These are phyloP conservation scores for Mycena rosella DNA, from an alignment of 768 basidiomycete species.

Conservation along the genomic window DNA sequence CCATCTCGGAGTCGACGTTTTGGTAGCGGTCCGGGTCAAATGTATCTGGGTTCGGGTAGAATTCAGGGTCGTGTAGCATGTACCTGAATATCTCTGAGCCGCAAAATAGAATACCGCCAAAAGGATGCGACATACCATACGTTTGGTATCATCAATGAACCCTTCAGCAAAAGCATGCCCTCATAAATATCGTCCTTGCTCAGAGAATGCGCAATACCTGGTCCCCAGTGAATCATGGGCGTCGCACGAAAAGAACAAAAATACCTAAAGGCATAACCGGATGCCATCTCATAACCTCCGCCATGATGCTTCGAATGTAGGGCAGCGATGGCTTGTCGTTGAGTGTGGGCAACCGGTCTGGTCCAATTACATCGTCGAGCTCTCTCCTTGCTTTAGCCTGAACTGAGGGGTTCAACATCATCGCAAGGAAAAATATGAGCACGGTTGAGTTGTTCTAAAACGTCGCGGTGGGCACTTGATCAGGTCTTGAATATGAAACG, in stretches of 20 bases:
- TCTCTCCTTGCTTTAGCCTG: constrained; percentile 18
- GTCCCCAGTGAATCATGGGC: background rate
- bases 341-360: constrained; percentile 25
- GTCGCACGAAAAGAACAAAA: background rate
- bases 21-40: constrained; percentile 48
- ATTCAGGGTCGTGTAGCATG: constrained; percentile 26
- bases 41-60: constrained; percentile 42
- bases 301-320: constrained; percentile 24
- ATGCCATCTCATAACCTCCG: constrained; percentile 30
- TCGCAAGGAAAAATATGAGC: constrained; percentile 11
- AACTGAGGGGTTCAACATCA: background rate
- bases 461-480: background rate
- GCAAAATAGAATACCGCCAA: background rate
- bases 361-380: constrained; percentile 15
- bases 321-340: constrained; percentile 18
- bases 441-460: background rate
- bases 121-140: constrained; percentile 12
- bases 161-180: constrained; percentile 25
- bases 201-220: background rate
- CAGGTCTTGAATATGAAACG: no score
- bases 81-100: background rate
- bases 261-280: constrained; percentile 35
- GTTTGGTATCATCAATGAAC: constrained; percentile 13
- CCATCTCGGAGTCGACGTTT: constrained; percentile 22
- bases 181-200: constrained; percentile 26